These are phyloP conservation scores for Solanum raphanifolium DNA, from an alignment of 257 asterid species.

Conservation along the genomic window DNA sequence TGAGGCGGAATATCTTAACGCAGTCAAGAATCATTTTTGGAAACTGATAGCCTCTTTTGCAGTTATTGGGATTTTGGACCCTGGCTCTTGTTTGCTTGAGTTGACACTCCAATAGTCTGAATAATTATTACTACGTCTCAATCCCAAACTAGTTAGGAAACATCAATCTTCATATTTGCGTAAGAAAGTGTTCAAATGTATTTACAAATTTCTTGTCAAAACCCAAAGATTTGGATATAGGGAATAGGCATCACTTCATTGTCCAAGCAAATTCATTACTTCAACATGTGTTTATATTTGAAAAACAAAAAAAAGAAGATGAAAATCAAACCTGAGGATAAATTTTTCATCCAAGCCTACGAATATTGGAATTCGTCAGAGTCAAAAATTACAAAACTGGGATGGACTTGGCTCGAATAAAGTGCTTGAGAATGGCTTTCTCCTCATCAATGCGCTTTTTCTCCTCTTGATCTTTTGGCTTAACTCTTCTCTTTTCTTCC, in stretches of 20 bases:
- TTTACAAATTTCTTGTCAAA: not conserved
- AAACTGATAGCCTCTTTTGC: no score
- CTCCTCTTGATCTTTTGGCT: slow-evolving; percentile 65
- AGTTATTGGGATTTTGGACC: no score
- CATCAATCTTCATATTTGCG: not conserved
- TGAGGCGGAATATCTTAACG: no score
- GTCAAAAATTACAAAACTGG: slow-evolving; percentile 28
- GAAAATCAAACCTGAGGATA: not conserved
- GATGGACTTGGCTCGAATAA: slow-evolving; percentile 54
- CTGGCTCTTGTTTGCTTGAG: no score
- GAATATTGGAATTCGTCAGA: not conserved
- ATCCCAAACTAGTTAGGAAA: not conserved
- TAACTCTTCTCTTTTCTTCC: slow-evolving; percentile 73
- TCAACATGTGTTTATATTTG: not conserved
- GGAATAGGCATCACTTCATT: not conserved
- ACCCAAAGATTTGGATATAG: not conserved
- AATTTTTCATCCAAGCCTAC: not conserved
- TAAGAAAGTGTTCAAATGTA: not conserved
- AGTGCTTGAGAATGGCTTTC: slow-evolving; percentile 73
- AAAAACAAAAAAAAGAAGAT: not conserved
- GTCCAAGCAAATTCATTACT: not conserved
- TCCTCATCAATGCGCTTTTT: slow-evolving; percentile 77
- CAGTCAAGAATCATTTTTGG: no score
- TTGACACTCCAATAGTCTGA: no score
- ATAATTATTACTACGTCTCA: not conserved